Conservation (phyloP, 192 early-diverging fungal species). For the Podila clonocystis region DNA sequence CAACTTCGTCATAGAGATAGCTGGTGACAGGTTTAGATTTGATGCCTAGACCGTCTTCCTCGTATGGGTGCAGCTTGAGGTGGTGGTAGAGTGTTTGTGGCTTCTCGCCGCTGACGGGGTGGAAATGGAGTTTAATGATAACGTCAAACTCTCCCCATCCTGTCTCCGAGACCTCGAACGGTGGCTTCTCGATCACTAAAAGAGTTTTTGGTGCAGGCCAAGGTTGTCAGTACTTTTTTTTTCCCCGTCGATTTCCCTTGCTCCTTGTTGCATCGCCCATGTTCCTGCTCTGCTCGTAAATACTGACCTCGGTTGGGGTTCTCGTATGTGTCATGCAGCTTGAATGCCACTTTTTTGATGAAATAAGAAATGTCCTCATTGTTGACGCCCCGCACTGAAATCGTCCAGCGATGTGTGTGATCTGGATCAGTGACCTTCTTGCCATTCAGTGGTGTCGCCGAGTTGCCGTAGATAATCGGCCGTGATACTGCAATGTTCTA, state of each 20-base stretch:
- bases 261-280: neutral
- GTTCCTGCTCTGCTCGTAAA: no score
- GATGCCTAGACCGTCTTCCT: slow-evolving; percentile 70
- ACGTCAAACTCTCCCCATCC: slow-evolving; percentile 99
- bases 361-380: slow-evolving; percentile 88
- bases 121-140: slow-evolving; percentile 90
- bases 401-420: slow-evolving; percentile 97
- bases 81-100: slow-evolving; percentile 88
- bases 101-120: slow-evolving; percentile 79
- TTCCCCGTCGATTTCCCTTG: neutral
- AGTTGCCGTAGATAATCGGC: slow-evolving; percentile 91
- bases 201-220: neutral
- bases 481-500: slow-evolving; percentile 73
- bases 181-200: slow-evolving; percentile 79
- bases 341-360: slow-evolving; percentile 92
- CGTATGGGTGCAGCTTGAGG: slow-evolving; percentile 89
- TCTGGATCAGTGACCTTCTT: slow-evolving; percentile 75
- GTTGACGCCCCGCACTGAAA: slow-evolving; percentile 86
- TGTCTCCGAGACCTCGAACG: slow-evolving; percentile 94
- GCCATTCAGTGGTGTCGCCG: slow-evolving; percentile 74
- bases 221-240: neutral
- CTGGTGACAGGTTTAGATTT: slow-evolving; percentile 75
- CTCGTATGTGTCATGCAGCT: slow-evolving; percentile 95
- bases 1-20: slow-evolving; percentile 86
- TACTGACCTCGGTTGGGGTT: slow-evolving; percentile 73